These are phyloP conservation scores for Calonectria pteridis DNA, from an alignment of 2,329 filamentous ascomycete genomes.

Conservation along the genomic window DNA sequence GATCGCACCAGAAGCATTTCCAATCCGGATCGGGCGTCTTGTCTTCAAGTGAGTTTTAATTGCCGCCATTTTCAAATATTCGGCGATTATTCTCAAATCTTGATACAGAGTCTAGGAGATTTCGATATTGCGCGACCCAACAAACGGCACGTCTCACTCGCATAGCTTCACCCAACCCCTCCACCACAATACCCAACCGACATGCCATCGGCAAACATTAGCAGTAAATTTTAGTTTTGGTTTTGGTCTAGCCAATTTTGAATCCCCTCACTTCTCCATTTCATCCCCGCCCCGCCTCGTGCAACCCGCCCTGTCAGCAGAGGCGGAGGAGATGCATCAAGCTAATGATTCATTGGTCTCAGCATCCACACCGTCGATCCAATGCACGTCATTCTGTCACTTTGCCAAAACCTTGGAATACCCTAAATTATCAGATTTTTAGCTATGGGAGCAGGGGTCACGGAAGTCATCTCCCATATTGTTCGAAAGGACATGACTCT, in stretches of 20 bases:
- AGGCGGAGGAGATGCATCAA: not conserved
- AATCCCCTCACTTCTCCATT: conserved; percentile 3
- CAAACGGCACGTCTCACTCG: not conserved
- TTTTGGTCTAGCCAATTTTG: not conserved
- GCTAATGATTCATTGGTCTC: conserved; percentile 29
- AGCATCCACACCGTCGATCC: not conserved
- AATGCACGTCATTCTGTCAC: conserved; percentile 5
- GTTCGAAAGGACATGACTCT: not conserved
- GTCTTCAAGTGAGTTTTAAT: not conserved
- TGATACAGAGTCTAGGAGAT: not conserved
- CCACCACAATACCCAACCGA: not conserved
- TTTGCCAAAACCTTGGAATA: not conserved
- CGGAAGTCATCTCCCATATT: conserved; percentile 29
- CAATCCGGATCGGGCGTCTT: conserved; percentile 39
- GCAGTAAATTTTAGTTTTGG: not conserved
- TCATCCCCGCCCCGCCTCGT: not conserved
- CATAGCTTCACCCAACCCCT: not conserved
- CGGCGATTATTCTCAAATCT: not conserved
- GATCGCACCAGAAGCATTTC: conserved; percentile 44
- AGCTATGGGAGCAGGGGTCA: conserved; percentile 3
- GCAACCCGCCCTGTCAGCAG: conserved; percentile 6
- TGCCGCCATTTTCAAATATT: conserved; percentile 1
- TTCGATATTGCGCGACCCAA: not conserved
- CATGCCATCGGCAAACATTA: conserved; percentile 12
- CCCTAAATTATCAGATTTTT: not conserved